Base-by-base conservation (phyloP, 345 rosid species). In the Cochlearia excelsa region DNA sequence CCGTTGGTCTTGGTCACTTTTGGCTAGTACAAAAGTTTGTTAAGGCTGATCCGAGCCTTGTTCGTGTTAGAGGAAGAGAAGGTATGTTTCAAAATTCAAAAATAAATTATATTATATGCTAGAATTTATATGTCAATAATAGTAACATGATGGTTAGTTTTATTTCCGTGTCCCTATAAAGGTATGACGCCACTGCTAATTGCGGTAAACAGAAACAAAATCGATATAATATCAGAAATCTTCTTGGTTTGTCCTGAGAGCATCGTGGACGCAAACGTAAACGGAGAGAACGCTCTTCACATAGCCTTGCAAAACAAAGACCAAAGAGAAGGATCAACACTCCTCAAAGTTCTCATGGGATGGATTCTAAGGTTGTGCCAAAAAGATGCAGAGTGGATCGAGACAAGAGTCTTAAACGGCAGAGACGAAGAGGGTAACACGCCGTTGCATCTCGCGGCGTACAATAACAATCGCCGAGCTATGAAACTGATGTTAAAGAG, bases 391-490 rank as follows among this genome's bases (percentile, higher is more conserved):
- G 55, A 33, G 51, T 1, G 5, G 26, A 51, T 39, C n/a, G 69
- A 46, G 40, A 26, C 30, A 11, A 56, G 64, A 35, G 62, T 52
- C 4, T 5, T 63, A 42, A 68, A 76, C 61, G 7, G 53, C 39
- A 58, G 54, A 57, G 54, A 72, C 16, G 64, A 69, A 26, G 65
- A 72, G 9, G 71, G 69, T 6, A 51, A 60, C 66, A 68, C 77
- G 5, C 41, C 53, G 34, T 34, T 76, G 54, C 79, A 72, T 5
- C 28, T 59, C 4, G 77, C 77, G 5, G 65, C 54, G 6, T 65
- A 60, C 43, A n/a, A 26, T 0, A 70, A 48, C 51, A 51, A 41
- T 26, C 61, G 1, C 2, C 28, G 66, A 74, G 72, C 67, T 51
- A 38, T 46, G 33, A 60, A 29, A 35, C 1, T 59, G 38, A 16